These are phyloP conservation scores for Stipa capillata DNA, from an alignment of 176 grass and related monocot species.

Conservation along the genomic window DNA sequence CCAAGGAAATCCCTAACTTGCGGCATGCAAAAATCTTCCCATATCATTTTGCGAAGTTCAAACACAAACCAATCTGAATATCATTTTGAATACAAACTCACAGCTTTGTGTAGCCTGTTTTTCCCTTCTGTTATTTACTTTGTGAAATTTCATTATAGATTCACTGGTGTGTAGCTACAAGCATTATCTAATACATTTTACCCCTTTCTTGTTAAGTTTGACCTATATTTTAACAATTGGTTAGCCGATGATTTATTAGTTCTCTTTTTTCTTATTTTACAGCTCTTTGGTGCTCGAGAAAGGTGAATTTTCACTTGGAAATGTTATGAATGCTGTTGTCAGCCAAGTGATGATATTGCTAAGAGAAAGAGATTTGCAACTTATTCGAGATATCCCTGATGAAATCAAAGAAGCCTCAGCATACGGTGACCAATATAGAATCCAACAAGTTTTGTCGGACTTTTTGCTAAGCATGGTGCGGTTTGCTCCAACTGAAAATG, in stretches of 20 bases:
- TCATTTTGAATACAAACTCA: too few relatives aligned
- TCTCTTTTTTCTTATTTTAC: slow-evolving; percentile 27
- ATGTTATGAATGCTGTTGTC: slow-evolving; percentile 84
- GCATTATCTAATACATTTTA: background rate
- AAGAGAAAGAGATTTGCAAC: slow-evolving; percentile 79
- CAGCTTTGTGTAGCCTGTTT: too few relatives aligned
- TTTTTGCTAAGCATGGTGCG: slow-evolving; percentile 82
- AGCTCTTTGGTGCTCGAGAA: slow-evolving; percentile 80
- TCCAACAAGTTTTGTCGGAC: slow-evolving; percentile 92
- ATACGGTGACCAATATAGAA: slow-evolving; percentile 88
- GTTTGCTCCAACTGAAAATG: slow-evolving; percentile 71
- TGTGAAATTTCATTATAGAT: background rate
- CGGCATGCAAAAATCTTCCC: background rate
- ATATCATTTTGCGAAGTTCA: background rate
- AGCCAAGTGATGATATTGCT: slow-evolving; percentile 95
- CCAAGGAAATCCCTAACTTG: background rate
- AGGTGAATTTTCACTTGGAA: slow-evolving; percentile 80
- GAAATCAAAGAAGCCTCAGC: slow-evolving; percentile 73
- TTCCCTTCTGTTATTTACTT: too few relatives aligned
- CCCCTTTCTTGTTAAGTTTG: slow-evolving; percentile 2
- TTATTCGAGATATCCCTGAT: slow-evolving; percentile 96
- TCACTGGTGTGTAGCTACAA: background rate
- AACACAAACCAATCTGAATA: background rate
- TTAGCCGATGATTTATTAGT: slow-evolving; percentile 5
- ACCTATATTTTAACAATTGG: background rate